Evolutionary conservation across 257 asterid species (phyloP), one percentile per base, ranked within the genome.

Genomic region (Handroanthus guayacan): DNA sequence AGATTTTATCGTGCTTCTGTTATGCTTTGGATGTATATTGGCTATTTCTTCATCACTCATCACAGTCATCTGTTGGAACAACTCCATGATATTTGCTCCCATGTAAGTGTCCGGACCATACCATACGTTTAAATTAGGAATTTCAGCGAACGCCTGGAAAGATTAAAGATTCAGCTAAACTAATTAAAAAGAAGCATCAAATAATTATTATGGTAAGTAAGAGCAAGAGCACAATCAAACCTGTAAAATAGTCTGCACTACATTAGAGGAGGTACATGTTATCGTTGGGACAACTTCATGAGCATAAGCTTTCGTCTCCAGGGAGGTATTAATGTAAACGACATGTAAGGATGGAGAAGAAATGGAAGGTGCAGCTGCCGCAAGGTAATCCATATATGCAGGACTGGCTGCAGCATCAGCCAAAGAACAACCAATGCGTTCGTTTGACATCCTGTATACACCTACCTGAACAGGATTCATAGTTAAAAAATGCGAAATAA

Each of bases 351-450:
- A 86, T 3, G 98, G 97, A 71, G 96, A 89, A 63, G 95, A 84
- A 82, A 74, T 79, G 9, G 98, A 92, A 76, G 94, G 87, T 65
- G 84, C 81, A 70, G 89, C 97, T 62, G 78, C 75, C 1, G 87
- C 79, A 76, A 92, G 97, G 86, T 95, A 95, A 63, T 95, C 92
- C 91, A 86, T 84, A 81, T 92, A 95, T n/a, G 86, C 84, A 25
- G 98, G 97, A 79, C 97, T 84, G 14, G 98, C 76, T 48, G 98
- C 99, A 83, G 98, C 99, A 84, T 95, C 98, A 63, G 98, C 99
- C 87, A 95, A 84, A 17, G 97, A 91, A 82, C 99, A 95, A 72
- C 97, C 87, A 12, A 92, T 95, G 51, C 84, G 92, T 85, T 95
- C 98, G 45, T 82, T 64, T 17, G 98, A 92, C 99, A 95, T 95